phyloP scores from a whole-genome alignment of 805 yeast species.

The Jamesozyma rosinii region DNA sequence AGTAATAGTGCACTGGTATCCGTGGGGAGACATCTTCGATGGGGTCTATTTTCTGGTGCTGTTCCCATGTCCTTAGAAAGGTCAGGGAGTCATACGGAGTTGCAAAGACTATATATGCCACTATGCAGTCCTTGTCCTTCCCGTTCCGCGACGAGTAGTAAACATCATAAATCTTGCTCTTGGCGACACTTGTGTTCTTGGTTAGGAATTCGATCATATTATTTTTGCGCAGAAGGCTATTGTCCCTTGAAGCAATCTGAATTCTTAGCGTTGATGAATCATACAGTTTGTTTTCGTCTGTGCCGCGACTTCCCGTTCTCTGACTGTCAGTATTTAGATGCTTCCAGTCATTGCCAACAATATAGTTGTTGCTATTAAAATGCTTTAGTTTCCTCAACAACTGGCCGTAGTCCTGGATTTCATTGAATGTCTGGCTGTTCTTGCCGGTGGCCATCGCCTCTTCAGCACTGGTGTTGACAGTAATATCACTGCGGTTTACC shows the following conservation, averaged over 20 bases:
- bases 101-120: slow-evolving; percentile 11
- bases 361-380: slow-evolving; percentile 13
- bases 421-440: background rate
- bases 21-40: slow-evolving; percentile 2
- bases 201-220: background rate
- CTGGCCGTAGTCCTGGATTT: slow-evolving; percentile 22
- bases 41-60: background rate
- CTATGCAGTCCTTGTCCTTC: slow-evolving; percentile 7
- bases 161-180: slow-evolving; percentile 4
- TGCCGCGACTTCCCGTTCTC: background rate
- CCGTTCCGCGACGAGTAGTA: slow-evolving; percentile 18
- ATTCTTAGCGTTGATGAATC: slow-evolving; percentile 13
- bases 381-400: slow-evolving; percentile 22
- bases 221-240: background rate
- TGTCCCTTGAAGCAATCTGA: slow-evolving; percentile 5
- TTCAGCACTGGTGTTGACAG: background rate
- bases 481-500: background rate
- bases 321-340: background rate
- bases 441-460: too few relatives aligned
- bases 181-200: background rate
- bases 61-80: slow-evolving; percentile 8
- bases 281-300: background rate
- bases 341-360: slow-evolving; percentile 19
- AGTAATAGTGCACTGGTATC: slow-evolving; percentile 4
- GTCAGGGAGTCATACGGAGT: slow-evolving; percentile 9